Evolutionary conservation across 2,329 filamentous ascomycete genomes (phyloP).

Genomic region (Monascus ruber): DNA sequence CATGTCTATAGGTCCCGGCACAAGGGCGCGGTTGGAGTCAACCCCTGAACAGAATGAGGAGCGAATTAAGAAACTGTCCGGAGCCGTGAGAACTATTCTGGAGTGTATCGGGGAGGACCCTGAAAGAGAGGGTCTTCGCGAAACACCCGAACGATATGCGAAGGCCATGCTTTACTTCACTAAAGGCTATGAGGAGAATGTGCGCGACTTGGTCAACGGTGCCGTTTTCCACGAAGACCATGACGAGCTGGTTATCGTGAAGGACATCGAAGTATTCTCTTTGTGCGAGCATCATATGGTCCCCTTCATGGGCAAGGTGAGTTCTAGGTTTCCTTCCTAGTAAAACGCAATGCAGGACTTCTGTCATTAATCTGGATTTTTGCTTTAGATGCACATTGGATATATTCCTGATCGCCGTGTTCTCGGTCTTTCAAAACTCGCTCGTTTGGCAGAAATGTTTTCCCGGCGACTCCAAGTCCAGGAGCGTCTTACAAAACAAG

Average conservation of each 20-base stretch:
- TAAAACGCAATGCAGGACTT: not conserved
- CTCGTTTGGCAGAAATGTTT: slow-evolving; percentile 95
- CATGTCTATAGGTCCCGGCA: slow-evolving; percentile 30
- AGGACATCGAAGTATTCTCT: slow-evolving; percentile 91
- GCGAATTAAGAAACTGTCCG: slow-evolving; percentile 49
- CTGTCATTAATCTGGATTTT: slow-evolving; percentile 5
- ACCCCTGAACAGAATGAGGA: slow-evolving; percentile 47
- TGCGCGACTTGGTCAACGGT: slow-evolving; percentile 79
- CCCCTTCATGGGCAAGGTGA: slow-evolving; percentile 86
- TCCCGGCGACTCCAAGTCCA: slow-evolving; percentile 87
- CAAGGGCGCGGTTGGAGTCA: slow-evolving; percentile 42
- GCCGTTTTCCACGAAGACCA: slow-evolving; percentile 95
- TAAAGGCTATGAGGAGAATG: slow-evolving; percentile 91
- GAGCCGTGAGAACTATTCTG: slow-evolving; percentile 51
- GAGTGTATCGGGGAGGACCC: slow-evolving; percentile 58
- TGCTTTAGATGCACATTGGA: slow-evolving; percentile 82
- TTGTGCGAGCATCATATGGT: slow-evolving; percentile 97
- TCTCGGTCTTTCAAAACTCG: slow-evolving; percentile 89
- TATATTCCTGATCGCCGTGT: slow-evolving; percentile 90
- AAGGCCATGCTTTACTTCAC: slow-evolving; percentile 95
- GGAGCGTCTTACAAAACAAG: slow-evolving; percentile 90
- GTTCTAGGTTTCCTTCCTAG: slow-evolving; percentile 3
- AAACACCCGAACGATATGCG: slow-evolving; percentile 74
- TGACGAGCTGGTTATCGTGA: slow-evolving; percentile 94
- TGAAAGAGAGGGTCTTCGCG: slow-evolving; percentile 51